Conservation (phyloP, 2,329 filamentous ascomycete species). For the Penicillium sp. region DNA sequence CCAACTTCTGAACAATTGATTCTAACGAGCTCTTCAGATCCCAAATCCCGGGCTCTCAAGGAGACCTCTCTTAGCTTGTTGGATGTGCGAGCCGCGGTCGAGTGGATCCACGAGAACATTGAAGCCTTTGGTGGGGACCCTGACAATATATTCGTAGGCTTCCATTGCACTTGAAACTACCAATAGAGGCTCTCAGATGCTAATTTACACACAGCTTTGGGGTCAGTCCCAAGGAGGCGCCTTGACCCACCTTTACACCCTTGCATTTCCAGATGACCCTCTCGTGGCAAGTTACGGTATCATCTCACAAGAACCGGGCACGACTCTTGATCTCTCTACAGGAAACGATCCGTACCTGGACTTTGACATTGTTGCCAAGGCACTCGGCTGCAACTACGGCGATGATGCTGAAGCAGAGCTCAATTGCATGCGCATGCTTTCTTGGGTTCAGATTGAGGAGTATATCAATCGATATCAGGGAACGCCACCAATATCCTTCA, state of each 20-base stretch:
- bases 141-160: constrained; percentile 31
- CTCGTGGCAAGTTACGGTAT: constrained; percentile 28
- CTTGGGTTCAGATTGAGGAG: constrained; percentile 31
- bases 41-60: constrained; percentile 28
- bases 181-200: background rate
- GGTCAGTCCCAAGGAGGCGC: constrained; percentile 33
- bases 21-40: constrained; percentile 10
- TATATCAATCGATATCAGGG: constrained; percentile 32
- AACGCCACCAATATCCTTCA: constrained; percentile 28
- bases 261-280: constrained; percentile 33
- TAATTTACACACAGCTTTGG: constrained; percentile 16
- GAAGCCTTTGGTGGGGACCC: constrained; percentile 41
- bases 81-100: constrained; percentile 29
- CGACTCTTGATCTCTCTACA: constrained; percentile 12
- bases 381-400: constrained; percentile 32
- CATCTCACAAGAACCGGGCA: constrained; percentile 14
- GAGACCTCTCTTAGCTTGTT: constrained; percentile 26
- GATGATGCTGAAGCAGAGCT: constrained; percentile 30
- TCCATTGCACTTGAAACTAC: background rate
- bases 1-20: background rate
- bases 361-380: constrained; percentile 37
- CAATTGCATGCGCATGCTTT: constrained; percentile 35
- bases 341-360: constrained; percentile 26
- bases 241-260: constrained; percentile 30
- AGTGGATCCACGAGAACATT: constrained; percentile 41